Evolutionary conservation across 768 basidiomycete species (phyloP), one percentile per base, ranked within the genome.

Genomic region (Pulveroboletus frians): DNA sequence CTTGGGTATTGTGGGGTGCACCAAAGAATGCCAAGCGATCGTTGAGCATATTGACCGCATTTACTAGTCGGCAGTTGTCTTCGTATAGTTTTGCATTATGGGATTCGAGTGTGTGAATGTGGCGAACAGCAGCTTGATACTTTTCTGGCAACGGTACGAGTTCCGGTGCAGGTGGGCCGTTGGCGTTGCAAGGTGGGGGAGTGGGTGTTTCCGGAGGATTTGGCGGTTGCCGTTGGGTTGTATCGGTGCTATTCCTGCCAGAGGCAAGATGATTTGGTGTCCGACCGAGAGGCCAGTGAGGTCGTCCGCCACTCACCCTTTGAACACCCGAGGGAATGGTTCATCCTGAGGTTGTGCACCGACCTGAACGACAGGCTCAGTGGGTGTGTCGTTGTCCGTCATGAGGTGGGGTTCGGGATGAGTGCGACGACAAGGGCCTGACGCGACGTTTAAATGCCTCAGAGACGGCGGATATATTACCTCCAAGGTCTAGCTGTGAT

Each of bases 111-210:
- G 54, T 42, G 27, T 64, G 64, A 29, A 79, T 42, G 30, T 62
- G 72, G 39, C 66, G 68, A 4, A 68, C 46, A 50, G 52, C 35
- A 13, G 29, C n/a, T 20, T 59, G 54, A 44, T 57, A 39, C 7
- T 31, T 53, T 15, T 69, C 64, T 15, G 38, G 41, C 9, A 78
- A 68, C 6, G 71, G 67, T 17, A 76, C 72, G 53, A 67, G 68
- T 52, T 78, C 78, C 4, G 67, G 56, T 20, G 76, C 66, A 54
- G 73, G 78, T 11, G 71, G 71, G 61, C 74, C 77, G 15, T 39
- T 21, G 18, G 35, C 15, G 18, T 9, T 21, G 18, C 38, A 23
- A 37, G 36, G 38, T 48, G 55, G 39, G 17, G 46, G 43, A 7
- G 41, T 46, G 8, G 51, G 55, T 2, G 51, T 48, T 5, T 49